Conservation (phyloP, 176 grass and related monocot species). For the Oryza australiensis region DNA sequence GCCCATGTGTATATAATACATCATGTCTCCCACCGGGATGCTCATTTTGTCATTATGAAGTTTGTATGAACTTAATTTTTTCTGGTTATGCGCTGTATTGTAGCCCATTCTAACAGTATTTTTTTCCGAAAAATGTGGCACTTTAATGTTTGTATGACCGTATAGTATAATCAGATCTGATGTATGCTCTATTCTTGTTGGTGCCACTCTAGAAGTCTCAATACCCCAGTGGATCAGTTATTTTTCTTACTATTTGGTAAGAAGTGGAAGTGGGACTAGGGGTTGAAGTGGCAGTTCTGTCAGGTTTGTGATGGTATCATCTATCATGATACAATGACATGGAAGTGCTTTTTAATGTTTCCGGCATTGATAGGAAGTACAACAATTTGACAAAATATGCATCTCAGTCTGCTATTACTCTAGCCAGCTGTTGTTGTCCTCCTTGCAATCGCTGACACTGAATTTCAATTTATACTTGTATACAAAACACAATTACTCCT, state of each 20-base stretch:
- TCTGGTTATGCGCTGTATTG: neutral
- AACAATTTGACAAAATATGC: neutral
- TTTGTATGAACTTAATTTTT: neutral
- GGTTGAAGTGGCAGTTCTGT: neutral
- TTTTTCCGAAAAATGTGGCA: neutral
- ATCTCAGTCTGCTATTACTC: conserved; percentile 1
- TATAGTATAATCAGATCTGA: neutral
- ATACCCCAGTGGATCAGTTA: neutral
- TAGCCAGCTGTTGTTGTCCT: neutral
- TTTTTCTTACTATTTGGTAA: neutral
- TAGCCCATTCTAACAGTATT: neutral
- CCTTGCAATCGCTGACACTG: conserved; percentile 3
- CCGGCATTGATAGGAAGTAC: neutral
- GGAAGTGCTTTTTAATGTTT: conserved; percentile 3
- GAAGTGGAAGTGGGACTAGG: neutral
- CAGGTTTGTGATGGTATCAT: neutral
- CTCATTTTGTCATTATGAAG: neutral
- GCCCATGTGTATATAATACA: conserved; percentile 9
- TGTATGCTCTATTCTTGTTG: neutral
- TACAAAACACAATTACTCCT: neutral
- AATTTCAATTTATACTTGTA: neutral
- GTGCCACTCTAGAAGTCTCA: neutral
- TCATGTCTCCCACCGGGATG: neutral
- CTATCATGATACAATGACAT: neutral
- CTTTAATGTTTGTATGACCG: neutral